Base-by-base conservation (phyloP, 306 rosid genomes). In the cucumber (Cucumis sativus) region DNA sequence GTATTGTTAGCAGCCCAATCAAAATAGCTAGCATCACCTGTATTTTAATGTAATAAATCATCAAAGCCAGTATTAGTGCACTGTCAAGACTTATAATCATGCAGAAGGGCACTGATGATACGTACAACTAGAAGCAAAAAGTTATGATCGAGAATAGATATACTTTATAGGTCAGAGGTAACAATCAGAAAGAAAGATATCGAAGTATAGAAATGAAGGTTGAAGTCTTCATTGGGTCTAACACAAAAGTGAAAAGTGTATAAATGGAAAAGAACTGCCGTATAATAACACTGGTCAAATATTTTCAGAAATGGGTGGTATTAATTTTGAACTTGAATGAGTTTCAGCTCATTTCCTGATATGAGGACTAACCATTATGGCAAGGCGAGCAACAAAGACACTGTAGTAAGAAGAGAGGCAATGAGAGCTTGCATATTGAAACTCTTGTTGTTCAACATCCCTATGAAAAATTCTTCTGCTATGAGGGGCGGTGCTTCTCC, bases 1-100 rank as follows among this genome's bases (percentile, higher is more conserved):
- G 82, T 80, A 96, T 91, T 21, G 99, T 96, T 37, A 96, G 84
- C 35, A 96, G 81, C 74, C 99, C 99, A 51, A 96, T 96, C 87
- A 96, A 80, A 83, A 96, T 96, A 6, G 98, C 99, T 65, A 96
- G 85, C 99, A 96, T 96, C 65, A 88, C 92, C 99, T 96, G 91
- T 63, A 58, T 14, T 35, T 35, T 10, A 66, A 66, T 66, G 73
- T 10, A 39, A 28, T 14, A 57, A 81, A 79, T 66, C 79, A 81
- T 30, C 37, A 52, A 30, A 21, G 14, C 51, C 49, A 17, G 2
- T 39, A 35, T 8, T 20, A 64, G 13, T 35, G 71, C 72, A 65
- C 35, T 43, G 37, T 49, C 75, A 43, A 69, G 56, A 43, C 37
- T 20, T 41, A 69, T 3, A 69, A 41, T 69, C 75, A 45, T 12